Conservation (phyloP, 257 asterid genomes). For the Linaria vulgaris region DNA sequence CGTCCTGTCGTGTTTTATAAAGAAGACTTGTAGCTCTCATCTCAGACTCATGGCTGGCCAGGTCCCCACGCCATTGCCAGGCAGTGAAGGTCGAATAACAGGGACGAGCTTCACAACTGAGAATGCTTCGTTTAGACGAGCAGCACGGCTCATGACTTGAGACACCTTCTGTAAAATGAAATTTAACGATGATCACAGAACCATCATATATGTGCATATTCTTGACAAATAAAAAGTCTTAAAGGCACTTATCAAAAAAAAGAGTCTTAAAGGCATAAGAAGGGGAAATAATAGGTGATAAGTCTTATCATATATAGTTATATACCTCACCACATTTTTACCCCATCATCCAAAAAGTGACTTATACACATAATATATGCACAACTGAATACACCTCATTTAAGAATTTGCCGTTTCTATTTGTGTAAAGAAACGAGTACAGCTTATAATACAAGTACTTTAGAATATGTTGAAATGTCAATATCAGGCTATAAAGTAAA, state of each 20-base stretch:
- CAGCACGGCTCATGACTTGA: slow-evolving; percentile 89
- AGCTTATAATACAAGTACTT: neutral
- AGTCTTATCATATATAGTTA: no score
- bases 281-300: neutral
- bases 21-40: slow-evolving; percentile 34
- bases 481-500: neutral
- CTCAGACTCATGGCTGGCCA: slow-evolving; percentile 78
- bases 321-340: no score
- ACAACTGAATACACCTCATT: no score
- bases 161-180: slow-evolving; percentile 69
- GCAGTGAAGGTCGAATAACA: slow-evolving; percentile 71
- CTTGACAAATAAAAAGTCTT: neutral
- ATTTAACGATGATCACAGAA: slow-evolving; percentile 8
- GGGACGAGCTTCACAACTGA: slow-evolving; percentile 88
- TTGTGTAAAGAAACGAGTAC: neutral
- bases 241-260: no score
- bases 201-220: neutral
- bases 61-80: slow-evolving; percentile 52
- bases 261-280: neutral
- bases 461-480: slow-evolving; percentile 12
- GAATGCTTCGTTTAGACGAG: slow-evolving; percentile 91
- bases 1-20: slow-evolving; percentile 17
- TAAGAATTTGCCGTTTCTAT: no score
- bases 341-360: no score
- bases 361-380: no score